Evolutionary conservation across 2,329 filamentous ascomycete species (phyloP), one percentile per base, ranked within the genome.

Genomic region (Diaporthe vaccinii): DNA sequence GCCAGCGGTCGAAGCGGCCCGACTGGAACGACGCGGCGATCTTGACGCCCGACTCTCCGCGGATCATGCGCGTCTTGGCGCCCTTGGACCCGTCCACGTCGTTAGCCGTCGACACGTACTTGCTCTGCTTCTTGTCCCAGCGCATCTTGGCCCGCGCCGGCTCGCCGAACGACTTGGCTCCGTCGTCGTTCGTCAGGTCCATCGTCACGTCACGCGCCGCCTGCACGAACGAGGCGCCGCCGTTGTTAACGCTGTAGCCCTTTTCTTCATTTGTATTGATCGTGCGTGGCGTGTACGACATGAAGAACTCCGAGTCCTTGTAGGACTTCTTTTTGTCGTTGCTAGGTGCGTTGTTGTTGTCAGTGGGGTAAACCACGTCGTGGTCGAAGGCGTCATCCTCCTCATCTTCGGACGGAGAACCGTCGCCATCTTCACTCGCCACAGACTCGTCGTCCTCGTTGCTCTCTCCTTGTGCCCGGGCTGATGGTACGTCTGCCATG

Each of bases 111-210:
- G 94, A 89, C 49, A 99, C 96, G 86, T 98, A 99, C 85, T 98
- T 98, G 86, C 94, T 97, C 81, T 92, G 91, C 84, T 98, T 98
- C 87, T 97, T 96, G 87, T 99, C 97, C 97, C 97, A 99, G 78
- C 97, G 93, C 92, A 98, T 93, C 78, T 92, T 91, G 67, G 92
- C 85, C 79, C 92, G 93, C 62, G 92, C 90, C 3, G 95, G 91
- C 80, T 94, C 92, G 77, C 92, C 95, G 83, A 98, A 97, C 1
- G 91, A 89, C 82, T 94, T 94, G 79, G 91, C 91, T 15, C 90
- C 91, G 79, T 98, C 97, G 84, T 99, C 97, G 82, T 95, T 95
- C 76, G 91, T 93, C 17, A 99, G 91, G 83, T 98, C 97, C 95
- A 99, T 98, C 53, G 95, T 94, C 2, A 92, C 95, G 78, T 91